A percentile compares a stretch with the other conserved stretches of the same genome.
phyloP scores from a whole-genome alignment of 176 grass and related monocot genomes.

The Oryza rufipogon region DNA sequence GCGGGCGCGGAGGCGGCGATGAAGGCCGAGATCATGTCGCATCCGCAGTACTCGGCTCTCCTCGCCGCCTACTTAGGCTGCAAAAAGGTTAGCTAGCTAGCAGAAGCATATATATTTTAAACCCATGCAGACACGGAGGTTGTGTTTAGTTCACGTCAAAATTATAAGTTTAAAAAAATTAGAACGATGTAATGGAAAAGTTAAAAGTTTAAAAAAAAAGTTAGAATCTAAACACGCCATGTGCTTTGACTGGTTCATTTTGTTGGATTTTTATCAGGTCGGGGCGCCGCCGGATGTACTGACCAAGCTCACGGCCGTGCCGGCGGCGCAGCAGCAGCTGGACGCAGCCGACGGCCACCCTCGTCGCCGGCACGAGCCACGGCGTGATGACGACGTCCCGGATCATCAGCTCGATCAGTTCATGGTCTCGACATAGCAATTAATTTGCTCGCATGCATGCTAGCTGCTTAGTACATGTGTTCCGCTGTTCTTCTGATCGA shows the following conservation, averaged over 20 bases:
- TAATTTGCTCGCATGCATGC: not conserved
- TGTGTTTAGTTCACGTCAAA: no score
- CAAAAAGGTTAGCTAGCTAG: slow-evolving; percentile 63
- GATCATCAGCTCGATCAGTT: slow-evolving; percentile 74
- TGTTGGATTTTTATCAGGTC: slow-evolving; percentile 38
- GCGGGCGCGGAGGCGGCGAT: slow-evolving; percentile 45
- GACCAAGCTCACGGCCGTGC: slow-evolving; percentile 56
- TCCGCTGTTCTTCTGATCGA: not conserved
- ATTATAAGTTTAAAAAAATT: no score
- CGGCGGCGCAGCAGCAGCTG: slow-evolving; percentile 20
- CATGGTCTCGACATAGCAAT: slow-evolving; percentile 53
- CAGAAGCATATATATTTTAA: not conserved
- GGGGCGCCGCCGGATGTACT: slow-evolving; percentile 68
- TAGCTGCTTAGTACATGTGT: no score
- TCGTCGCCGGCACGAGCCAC: no score
- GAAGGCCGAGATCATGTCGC: slow-evolving; percentile 90
- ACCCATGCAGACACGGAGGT: not conserved
- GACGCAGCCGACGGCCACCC: slow-evolving; percentile 9
- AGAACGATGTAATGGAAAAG: no score
- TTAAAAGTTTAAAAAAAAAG: no score
- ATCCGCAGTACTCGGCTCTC: slow-evolving; percentile 79
- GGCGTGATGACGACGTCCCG: no score
- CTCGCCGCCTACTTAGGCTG: slow-evolving; percentile 73
- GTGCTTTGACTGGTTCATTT: not conserved
- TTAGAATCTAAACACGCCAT: not conserved